Conservation (phyloP, 2,329 filamentous ascomycete genomes). For the Paraconiothyrium brasiliense region DNA sequence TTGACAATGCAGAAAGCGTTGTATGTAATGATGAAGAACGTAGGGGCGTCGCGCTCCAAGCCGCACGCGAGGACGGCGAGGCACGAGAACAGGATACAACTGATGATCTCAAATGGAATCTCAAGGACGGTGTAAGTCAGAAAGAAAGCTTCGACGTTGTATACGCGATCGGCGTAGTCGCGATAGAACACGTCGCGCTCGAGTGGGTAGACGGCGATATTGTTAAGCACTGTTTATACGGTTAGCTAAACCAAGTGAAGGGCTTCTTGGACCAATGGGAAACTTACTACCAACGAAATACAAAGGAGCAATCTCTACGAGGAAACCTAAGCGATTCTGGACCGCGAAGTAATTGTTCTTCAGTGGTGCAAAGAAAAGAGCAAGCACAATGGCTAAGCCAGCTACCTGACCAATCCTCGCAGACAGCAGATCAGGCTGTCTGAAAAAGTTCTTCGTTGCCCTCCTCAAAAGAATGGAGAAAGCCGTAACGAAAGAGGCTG, state of each 20-base stretch:
- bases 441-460: constrained; percentile 68
- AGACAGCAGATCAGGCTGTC: constrained; percentile 47
- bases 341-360: constrained; percentile 74
- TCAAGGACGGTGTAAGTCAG: constrained; percentile 75
- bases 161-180: constrained; percentile 78
- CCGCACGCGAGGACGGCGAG: constrained; percentile 72
- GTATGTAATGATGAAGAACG: constrained; percentile 74
- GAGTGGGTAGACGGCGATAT: constrained; percentile 76
- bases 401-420: constrained; percentile 52
- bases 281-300: constrained; percentile 72
- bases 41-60: constrained; percentile 67
- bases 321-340: constrained; percentile 77
- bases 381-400: constrained; percentile 47
- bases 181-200: constrained; percentile 81
- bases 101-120: constrained; percentile 74
- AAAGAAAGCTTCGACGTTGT: constrained; percentile 76
- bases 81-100: constrained; percentile 71
- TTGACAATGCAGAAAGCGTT: constrained; percentile 77
- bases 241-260: constrained; percentile 12
- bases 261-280: background rate
- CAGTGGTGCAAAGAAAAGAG: constrained; percentile 72
- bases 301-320: constrained; percentile 75
- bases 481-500: constrained; percentile 68
- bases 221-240: constrained; percentile 68
- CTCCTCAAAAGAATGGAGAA: constrained; percentile 74